Evolutionary conservation across 2,329 filamentous ascomycete species (phyloP).

Genomic region (Pleoardoris graminearum): DNA sequence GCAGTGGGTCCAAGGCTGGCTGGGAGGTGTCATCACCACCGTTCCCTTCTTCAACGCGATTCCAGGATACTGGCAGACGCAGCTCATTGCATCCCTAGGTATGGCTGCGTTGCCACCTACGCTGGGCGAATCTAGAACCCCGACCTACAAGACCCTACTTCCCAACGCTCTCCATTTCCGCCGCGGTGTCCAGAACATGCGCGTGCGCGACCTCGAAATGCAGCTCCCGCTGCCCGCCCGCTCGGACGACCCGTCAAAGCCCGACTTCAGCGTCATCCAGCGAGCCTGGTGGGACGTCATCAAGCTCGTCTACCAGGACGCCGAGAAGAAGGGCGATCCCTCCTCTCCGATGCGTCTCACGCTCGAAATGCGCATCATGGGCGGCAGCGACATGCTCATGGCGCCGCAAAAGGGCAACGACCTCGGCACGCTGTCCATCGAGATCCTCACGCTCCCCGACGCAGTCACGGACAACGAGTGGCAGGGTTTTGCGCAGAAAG

Average conservation of each 20-base stretch:
- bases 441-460: conserved; percentile 50
- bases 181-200: conserved; percentile 53
- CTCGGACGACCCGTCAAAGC: conserved; percentile 34
- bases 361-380: conserved; percentile 53
- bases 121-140: conserved; percentile 27
- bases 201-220: conserved; percentile 52
- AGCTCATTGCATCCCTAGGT: conserved; percentile 40
- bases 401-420: conserved; percentile 50
- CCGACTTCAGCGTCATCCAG: conserved; percentile 51
- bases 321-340: conserved; percentile 23
- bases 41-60: conserved; percentile 39
- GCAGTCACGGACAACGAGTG: conserved; percentile 46
- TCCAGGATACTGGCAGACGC: conserved; percentile 42
- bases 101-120: conserved; percentile 31
- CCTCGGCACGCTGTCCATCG: conserved; percentile 50
- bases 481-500: conserved; percentile 47
- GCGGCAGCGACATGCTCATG: conserved; percentile 49
- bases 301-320: conserved; percentile 48
- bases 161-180: conserved; percentile 55
- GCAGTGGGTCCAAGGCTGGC: conserved; percentile 46
- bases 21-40: conserved; percentile 43
- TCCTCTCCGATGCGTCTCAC: conserved; percentile 48
- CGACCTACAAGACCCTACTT: conserved; percentile 46
- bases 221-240: conserved; percentile 50
- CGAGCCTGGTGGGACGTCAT: conserved; percentile 58